Evolutionary conservation across 1,284 basidiomycete species (phyloP).

Genomic region (Ceratorhiza oryzae-sativae): DNA sequence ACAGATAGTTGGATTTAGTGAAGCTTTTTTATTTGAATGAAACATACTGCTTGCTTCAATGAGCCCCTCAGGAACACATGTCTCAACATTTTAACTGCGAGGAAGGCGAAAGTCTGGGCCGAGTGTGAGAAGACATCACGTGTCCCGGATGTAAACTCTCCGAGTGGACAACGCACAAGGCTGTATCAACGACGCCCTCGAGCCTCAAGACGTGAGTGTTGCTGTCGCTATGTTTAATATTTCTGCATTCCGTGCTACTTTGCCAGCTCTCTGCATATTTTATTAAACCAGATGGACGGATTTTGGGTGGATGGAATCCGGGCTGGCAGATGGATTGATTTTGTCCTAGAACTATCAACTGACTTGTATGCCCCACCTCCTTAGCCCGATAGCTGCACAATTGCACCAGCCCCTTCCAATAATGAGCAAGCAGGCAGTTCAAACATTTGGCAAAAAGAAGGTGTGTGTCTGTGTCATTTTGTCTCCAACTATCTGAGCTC

Average conservation of each 20-base stretch:
- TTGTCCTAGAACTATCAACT: neutral
- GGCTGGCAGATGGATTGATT: slow-evolving; percentile 52
- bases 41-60: slow-evolving; percentile 2
- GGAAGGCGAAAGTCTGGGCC: neutral
- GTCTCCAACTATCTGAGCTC: neutral
- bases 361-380: slow-evolving; percentile 2
- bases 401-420: slow-evolving; percentile 41
- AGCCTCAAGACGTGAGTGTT: slow-evolving; percentile 38
- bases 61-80: slow-evolving; percentile 11
- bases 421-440: slow-evolving; percentile 79
- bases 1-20: neutral
- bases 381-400: slow-evolving; percentile 37
- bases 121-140: slow-evolving; percentile 20
- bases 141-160: slow-evolving; percentile 19
- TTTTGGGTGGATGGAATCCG: slow-evolving; percentile 49
- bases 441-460: slow-evolving; percentile 99
- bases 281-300: neutral
- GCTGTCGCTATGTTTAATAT: neutral
- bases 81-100: slow-evolving; percentile 9
- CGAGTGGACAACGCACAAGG: slow-evolving; percentile 20
- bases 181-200: slow-evolving; percentile 33
- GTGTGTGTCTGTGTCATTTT: slow-evolving; percentile 54
- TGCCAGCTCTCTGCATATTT: neutral
- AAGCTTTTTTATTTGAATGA: neutral
- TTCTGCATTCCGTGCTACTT: too few species aligned